Percentiles rank a stretch among this genome's conserved stretches.
Evolutionary conservation across 2,329 filamentous ascomycete species (phyloP).

Genomic region (Stagonosporopsis tanaceti): DNA sequence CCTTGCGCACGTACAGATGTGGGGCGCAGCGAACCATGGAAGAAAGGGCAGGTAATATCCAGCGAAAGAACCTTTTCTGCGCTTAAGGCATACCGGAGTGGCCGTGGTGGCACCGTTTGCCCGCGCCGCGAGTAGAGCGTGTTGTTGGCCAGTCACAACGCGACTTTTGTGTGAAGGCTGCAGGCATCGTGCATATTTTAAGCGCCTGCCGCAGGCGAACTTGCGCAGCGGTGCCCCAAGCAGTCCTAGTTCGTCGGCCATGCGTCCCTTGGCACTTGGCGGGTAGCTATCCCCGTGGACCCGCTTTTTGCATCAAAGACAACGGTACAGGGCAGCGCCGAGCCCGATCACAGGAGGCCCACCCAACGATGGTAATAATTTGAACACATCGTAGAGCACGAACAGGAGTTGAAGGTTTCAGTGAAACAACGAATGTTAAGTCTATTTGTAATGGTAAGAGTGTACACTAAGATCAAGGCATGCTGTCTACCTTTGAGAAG

Average conservation of each 20-base stretch:
- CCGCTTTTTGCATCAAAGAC: constrained; percentile 27
- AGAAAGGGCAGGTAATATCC: constrained; percentile 31
- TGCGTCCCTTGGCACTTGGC: constrained; percentile 25
- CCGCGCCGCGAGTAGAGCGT: constrained; percentile 36
- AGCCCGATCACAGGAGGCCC: background rate
- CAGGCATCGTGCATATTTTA: constrained; percentile 28
- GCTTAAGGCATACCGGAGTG: constrained; percentile 37
- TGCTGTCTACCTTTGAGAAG: background rate
- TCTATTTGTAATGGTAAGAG: background rate
- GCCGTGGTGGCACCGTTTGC: constrained; percentile 24
- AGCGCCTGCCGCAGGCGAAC: constrained; percentile 29
- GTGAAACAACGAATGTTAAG: background rate
- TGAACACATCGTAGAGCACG: background rate
- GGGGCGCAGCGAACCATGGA: constrained; percentile 23
- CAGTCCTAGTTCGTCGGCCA: constrained; percentile 19
- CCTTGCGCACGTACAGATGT: constrained; percentile 20
- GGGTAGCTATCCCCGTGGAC: constrained; percentile 26
- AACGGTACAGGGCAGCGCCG: constrained; percentile 21
- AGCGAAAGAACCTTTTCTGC: constrained; percentile 34
- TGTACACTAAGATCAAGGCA: background rate
- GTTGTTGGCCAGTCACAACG: constrained; percentile 29
- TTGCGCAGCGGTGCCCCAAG: constrained; percentile 24
- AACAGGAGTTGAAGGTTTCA: background rate
- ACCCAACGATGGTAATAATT: background rate
- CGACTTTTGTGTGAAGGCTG: constrained; percentile 23